Base-by-base conservation (phyloP, 2,329 filamentous ascomycete genomes). In the Blastomyces gilchristii region DNA sequence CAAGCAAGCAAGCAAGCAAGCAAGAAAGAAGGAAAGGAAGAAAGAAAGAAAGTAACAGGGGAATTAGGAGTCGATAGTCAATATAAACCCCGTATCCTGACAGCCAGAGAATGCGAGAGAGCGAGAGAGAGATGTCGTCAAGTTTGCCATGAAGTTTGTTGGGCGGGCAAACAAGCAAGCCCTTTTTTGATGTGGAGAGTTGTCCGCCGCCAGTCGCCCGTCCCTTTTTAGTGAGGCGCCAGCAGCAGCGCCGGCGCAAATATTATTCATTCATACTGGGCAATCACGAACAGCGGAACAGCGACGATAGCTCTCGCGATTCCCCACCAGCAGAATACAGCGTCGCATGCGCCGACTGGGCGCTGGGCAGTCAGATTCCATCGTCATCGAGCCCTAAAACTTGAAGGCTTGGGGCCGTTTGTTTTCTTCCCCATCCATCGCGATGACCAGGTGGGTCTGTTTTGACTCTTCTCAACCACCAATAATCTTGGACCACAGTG, bases 231-330 rank as follows among this genome's bases (percentile, higher is more conserved):
- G 34, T 57, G 54, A 57, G 54, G 54, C 54, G 37, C 54, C 54
- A 43, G 39, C 54, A 11, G 11, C 54, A 41, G 12, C 22, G 47
- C 43, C 43, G n/a, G 43, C 43, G n/a, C 16, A 5, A 8, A n/a
- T 47, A 47, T 47, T 47, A 22, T 22, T 22, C 31, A 8, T 9
- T 47, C 34, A 47, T 28, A 41, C 22, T 9, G 54, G 54, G 54
- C 54, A 57, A 57, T 43, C 54, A 57, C 37, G 54, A 57, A 57
- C 52, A 37, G 52, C 50, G 9, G n/a, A 57, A 57, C 52, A 22
- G 52, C 52, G 16, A 54, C 52, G 16, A 54, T 37, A 8, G 16
- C 16, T 9, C 28, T 37, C 5, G 16, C 28, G n/a, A 41, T 16
- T 34, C 31, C 6, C 31, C 31, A 34, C 31, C 31, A 3, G n/a